A percentile compares a stretch with the other conserved stretches of the same genome.
Evolutionary conservation across 148 eudicot genomes (phyloP).

Genomic region (Rhododendron simsii): DNA sequence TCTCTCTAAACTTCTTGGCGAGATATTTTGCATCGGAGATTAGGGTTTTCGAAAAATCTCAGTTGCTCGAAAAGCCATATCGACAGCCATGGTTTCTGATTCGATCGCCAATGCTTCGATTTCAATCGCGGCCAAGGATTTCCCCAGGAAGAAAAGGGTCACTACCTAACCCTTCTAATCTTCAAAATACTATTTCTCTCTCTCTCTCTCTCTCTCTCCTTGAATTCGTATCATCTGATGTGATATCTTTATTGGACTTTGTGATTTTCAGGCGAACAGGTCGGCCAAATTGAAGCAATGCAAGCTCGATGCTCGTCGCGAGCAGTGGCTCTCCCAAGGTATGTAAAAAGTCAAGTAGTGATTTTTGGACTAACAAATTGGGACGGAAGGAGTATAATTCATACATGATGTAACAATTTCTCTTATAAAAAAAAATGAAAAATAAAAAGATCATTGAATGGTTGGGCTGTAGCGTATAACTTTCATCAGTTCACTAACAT

Average conservation of each 20-base stretch:
- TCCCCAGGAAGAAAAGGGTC: conserved; percentile 79
- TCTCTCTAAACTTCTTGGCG: not conserved
- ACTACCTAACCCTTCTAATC: not conserved
- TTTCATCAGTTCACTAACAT: too few species aligned
- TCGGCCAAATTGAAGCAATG: conserved; percentile 91
- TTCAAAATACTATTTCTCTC: not conserved
- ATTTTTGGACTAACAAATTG: too few species aligned
- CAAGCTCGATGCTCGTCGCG: conserved; percentile 93
- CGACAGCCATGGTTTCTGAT: conserved; percentile 56
- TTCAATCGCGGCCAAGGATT: conserved; percentile 60
- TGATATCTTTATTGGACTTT: conserved; percentile 4
- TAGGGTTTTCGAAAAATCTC: conserved; percentile 30
- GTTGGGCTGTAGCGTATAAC: too few species aligned
- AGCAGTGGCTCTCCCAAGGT: conserved; percentile 98
- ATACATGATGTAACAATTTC: too few species aligned
- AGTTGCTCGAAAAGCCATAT: not conserved
- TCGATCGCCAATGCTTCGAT: conserved; percentile 60
- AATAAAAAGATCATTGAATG: too few species aligned
- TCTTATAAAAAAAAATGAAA: too few species aligned
- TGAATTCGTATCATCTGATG: not conserved
- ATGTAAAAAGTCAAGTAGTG: not conserved
- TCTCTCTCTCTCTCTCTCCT: not conserved
- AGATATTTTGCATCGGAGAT: conserved; percentile 11
- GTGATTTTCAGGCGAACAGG: conserved; percentile 56
- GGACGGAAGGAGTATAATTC: too few species aligned